phyloP scores from a whole-genome alignment of 176 grass and related monocot genomes.

The Avena insularis region DNA sequence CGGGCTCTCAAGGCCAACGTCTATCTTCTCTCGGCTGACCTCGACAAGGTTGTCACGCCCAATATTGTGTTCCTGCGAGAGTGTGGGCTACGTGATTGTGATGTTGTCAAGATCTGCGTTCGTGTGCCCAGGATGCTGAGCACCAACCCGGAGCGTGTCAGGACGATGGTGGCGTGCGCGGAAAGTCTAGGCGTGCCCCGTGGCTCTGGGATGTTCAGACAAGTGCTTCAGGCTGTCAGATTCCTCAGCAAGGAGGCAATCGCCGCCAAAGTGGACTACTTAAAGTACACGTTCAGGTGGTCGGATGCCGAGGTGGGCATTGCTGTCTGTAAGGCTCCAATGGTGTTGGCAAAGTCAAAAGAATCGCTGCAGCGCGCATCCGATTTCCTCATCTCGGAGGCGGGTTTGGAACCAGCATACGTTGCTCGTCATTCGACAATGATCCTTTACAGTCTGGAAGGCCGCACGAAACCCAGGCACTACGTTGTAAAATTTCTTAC shows the following conservation, averaged over 20 bases:
- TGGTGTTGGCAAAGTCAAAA: background rate
- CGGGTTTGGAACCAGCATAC: background rate
- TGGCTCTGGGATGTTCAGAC: too few species aligned
- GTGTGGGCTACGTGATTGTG: background rate
- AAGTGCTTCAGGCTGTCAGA: too few species aligned
- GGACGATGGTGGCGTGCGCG: background rate
- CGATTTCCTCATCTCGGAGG: background rate
- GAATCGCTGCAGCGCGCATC: background rate
- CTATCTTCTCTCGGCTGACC: background rate
- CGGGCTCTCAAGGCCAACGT: background rate
- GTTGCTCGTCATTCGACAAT: background rate
- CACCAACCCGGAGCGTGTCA: background rate
- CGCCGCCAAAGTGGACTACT: too few species aligned
- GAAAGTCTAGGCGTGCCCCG: background rate
- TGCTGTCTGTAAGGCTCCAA: background rate
- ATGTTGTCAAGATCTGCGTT: background rate
- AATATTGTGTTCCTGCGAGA: background rate
- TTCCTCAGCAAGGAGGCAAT: too few species aligned
- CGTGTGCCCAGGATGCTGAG: background rate
- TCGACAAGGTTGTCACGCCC: background rate
- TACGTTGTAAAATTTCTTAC: background rate
- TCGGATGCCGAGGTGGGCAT: background rate
- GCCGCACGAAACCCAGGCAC: background rate
- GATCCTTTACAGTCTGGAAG: background rate
- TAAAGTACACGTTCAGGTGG: too few species aligned